Conservation (phyloP, 306 rosid genomes). For the Cucumis cinereus region DNA sequence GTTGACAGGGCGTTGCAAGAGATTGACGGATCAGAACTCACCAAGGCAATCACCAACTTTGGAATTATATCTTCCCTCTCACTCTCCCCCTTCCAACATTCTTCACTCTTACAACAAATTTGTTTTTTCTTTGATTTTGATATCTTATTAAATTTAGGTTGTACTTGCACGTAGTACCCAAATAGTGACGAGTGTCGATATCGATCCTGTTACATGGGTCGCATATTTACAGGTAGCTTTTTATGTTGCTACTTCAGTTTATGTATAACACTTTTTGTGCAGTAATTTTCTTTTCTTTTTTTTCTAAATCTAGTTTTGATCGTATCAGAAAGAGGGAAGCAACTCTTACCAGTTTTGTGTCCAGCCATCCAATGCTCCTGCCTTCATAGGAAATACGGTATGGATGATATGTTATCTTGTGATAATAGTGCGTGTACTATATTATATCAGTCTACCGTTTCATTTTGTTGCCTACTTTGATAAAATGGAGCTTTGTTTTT, state of each 20-base stretch:
- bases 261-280: conserved; percentile 1
- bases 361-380: conserved; percentile 82
- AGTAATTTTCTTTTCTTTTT: not conserved
- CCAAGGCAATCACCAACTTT: conserved; percentile 33
- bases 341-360: conserved; percentile 75
- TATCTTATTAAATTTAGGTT: conserved; percentile 36
- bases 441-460: not conserved
- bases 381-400: conserved; percentile 92
- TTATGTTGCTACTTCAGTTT: conserved; percentile 1
- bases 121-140: not conserved
- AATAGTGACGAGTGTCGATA: conserved; percentile 50
- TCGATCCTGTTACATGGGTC: conserved; percentile 69
- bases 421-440: not conserved
- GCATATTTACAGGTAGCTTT: conserved; percentile 60
- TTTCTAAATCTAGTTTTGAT: conserved; percentile 8
- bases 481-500: not conserved
- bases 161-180: conserved; percentile 89
- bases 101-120: not conserved
- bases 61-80: not conserved
- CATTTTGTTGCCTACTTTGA: not conserved
- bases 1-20: conserved; percentile 63
- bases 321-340: conserved; percentile 53
- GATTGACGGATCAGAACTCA: conserved; percentile 44
- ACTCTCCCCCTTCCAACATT: not conserved
- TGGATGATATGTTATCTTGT: conserved; percentile 12